phyloP scores from a whole-genome alignment of 2,329 filamentous ascomycete genomes.

The Fusarium incarnatum region DNA sequence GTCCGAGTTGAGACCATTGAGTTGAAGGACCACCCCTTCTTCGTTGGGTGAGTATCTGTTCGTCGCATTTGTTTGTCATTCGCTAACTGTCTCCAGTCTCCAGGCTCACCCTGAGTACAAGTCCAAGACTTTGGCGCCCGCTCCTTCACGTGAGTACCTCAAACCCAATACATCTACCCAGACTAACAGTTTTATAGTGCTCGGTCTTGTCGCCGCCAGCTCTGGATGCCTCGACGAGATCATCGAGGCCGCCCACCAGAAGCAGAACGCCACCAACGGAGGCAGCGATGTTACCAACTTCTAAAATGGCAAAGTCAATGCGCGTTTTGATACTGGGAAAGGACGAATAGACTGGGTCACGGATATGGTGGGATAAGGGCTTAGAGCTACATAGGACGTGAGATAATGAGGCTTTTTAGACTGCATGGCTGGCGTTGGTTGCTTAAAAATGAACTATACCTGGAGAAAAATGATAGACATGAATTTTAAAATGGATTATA shows the following conservation, averaged over 20 bases:
- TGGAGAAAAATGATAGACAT: conserved; percentile 32
- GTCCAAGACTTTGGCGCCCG: conserved; percentile 78
- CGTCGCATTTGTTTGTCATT: neutral
- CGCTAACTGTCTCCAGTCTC: conserved; percentile 63
- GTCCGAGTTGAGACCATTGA: conserved; percentile 37
- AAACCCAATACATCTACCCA: too few species aligned
- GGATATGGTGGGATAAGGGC: neutral
- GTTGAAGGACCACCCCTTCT: conserved; percentile 41
- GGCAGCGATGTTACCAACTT: conserved; percentile 25
- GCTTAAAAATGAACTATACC: conserved; percentile 35
- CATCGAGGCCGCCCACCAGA: conserved; percentile 31
- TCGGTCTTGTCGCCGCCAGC: conserved; percentile 65
- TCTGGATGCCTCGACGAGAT: conserved; percentile 71
- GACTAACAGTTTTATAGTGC: conserved; percentile 56
- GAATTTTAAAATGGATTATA: conserved; percentile 17
- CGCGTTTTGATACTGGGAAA: neutral
- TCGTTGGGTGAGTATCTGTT: conserved; percentile 25
- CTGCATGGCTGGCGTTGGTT: conserved; percentile 33
- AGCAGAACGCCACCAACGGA: conserved; percentile 24
- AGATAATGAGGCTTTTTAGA: conserved; percentile 37
- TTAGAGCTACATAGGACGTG: conserved; percentile 34
- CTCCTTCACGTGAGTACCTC: conserved; percentile 60
- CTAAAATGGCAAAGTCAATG: conserved; percentile 1
- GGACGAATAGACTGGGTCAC: conserved; percentile 7
- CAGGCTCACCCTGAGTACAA: conserved; percentile 79